A percentile compares a stretch with the other conserved stretches of the same genome.
These are phyloP conservation scores for Geotrichum carabidarum DNA, from an alignment of 1,139 yeast genomes.

Conservation along the genomic window DNA sequence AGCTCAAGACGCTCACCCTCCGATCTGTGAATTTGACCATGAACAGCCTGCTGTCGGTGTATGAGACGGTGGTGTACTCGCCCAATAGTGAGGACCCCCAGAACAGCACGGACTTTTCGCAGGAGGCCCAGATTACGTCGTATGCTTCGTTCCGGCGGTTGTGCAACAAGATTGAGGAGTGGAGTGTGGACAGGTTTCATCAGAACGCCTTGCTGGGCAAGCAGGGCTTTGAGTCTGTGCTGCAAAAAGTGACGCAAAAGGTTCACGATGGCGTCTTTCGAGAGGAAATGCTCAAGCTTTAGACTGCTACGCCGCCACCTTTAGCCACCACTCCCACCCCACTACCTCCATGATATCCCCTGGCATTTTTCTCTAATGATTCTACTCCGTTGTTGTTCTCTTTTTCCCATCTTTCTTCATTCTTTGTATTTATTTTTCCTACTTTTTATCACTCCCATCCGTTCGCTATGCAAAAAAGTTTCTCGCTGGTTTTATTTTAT, in stretches of 20 bases:
- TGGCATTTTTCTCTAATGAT: neutral
- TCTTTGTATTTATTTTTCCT: neutral
- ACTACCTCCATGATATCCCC: neutral
- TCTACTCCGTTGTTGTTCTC: neutral
- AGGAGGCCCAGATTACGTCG: constrained; percentile 85
- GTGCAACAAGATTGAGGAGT: constrained; percentile 82
- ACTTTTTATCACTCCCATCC: neutral
- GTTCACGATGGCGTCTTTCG: constrained; percentile 35
- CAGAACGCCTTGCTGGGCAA: constrained; percentile 83
- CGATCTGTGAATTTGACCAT: constrained; percentile 85
- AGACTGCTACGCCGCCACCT: neutral
- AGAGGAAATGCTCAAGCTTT: constrained; percentile 19
- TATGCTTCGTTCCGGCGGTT: constrained; percentile 63
- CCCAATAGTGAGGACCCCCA: constrained; percentile 57
- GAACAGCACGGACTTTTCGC: constrained; percentile 59
- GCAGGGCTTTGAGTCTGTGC: constrained; percentile 75
- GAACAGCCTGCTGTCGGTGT: constrained; percentile 69
- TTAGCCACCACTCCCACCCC: too few relatives aligned
- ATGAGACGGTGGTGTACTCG: constrained; percentile 73
- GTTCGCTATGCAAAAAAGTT: too few relatives aligned
- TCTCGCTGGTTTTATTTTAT: too few relatives aligned
- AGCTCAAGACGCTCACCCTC: constrained; percentile 60
- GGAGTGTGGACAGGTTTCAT: constrained; percentile 83
- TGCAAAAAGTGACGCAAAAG: constrained; percentile 48
- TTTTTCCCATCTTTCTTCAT: neutral